Evolutionary conservation across 2,329 filamentous ascomycete species (phyloP), one percentile per base, ranked within the genome.

Genomic region (Xylariaceae sp.): DNA sequence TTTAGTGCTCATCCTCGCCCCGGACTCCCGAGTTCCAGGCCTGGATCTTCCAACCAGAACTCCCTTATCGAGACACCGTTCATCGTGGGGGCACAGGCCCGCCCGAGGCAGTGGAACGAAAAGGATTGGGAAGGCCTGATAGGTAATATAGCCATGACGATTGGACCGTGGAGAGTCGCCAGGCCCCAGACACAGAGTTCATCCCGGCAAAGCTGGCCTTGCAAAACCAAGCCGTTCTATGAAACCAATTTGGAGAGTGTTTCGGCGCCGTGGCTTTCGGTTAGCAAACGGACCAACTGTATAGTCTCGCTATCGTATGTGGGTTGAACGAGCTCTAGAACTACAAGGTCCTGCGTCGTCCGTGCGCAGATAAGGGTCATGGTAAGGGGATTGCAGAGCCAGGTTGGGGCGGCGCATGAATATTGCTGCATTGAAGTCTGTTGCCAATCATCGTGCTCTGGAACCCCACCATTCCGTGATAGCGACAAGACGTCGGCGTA

Each of bases 101-200:
- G 45, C 50, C 57, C 41, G 51, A 51, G 26, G 49, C 37, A 48
- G 50, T 55, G 49, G 52, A 55, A 59, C 26, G 58, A 55, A 54
- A 58, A 26, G 48, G 18, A 44, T 32, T 8, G 41, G 57, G n/a
- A 57, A 45, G 51, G 56, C 52, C 54, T 55, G 53, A 58, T 57
- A 40, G 47, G 34, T 55, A 52, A 57, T 47, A 59, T 55, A 54
- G 55, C 47, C 21, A 22, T 18, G 5, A 61, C 54, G 50, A 48
- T 34, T 34, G 12, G 32, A 19, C 41, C 9, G 16, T 26, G 42
- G 41, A 30, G 16, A 49, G 34, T 39, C n/a, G 54, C 49, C 44
- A 49, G 54, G 51, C n/a, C 34, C 30, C 13, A 22, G 39, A 21
- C 13, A n/a, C n/a, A n/a, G n/a, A 41, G 26, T 26, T 26, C 4